These are phyloP conservation scores for Abelmoschus esculentus DNA, from an alignment of 345 rosid genomes.

Conservation along the genomic window DNA sequence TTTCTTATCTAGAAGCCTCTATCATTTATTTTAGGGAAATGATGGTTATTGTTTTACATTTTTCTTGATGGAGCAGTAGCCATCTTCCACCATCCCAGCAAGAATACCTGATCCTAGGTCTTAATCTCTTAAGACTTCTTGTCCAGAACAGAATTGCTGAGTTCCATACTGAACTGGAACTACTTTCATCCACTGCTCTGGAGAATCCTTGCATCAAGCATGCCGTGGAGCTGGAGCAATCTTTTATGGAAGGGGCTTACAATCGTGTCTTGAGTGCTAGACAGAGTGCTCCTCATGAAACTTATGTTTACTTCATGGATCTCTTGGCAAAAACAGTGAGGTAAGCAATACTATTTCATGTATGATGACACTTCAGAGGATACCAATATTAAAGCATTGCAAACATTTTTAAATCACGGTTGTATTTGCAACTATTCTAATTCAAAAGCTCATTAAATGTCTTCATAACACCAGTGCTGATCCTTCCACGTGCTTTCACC, in stretches of 20 bases:
- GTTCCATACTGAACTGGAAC: constrained; percentile 88
- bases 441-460: neutral
- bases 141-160: constrained; percentile 96
- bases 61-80: constrained; percentile 36
- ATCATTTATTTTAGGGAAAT: neutral
- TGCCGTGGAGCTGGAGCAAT: constrained; percentile 98
- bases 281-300: constrained; percentile 79
- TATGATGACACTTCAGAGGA: neutral
- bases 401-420: neutral
- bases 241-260: constrained; percentile 98
- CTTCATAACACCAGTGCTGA: neutral
- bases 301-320: constrained; percentile 93
- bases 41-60: constrained; percentile 6
- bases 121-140: constrained; percentile 86
- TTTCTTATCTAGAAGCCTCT: neutral
- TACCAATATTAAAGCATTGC: neutral
- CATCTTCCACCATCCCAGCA: constrained; percentile 66
- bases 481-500: neutral
- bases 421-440: neutral
- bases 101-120: constrained; percentile 84
- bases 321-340: constrained; percentile 97
- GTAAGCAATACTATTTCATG: constrained; percentile 26
- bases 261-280: constrained; percentile 91
- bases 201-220: constrained; percentile 90
- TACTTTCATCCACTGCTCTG: constrained; percentile 66